Percentiles rank a stretch among this genome's conserved stretches.
These are phyloP conservation scores for Carex cristatella DNA, from an alignment of 176 grass and related monocot genomes.

Conservation along the genomic window DNA sequence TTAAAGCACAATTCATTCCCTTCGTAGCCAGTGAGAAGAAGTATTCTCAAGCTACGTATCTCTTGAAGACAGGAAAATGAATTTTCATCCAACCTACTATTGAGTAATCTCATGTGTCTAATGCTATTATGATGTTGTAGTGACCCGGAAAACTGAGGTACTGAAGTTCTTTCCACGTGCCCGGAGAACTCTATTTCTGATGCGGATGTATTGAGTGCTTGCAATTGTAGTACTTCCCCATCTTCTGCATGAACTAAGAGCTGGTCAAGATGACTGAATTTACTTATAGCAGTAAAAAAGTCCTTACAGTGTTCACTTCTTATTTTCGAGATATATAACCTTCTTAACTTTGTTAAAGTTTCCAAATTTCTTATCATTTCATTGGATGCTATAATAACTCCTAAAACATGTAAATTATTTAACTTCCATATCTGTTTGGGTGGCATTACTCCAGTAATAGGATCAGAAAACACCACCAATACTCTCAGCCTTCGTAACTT, in stretches of 20 bases:
- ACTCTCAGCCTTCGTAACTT: background rate
- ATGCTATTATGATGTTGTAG: background rate
- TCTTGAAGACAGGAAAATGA: background rate
- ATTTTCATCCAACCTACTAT: background rate
- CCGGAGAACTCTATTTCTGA: fast-evolving
- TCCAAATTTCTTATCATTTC: background rate
- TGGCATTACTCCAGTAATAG: background rate
- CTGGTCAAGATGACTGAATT: background rate
- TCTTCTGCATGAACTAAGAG: background rate
- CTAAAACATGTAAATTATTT: background rate
- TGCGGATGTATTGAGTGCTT: background rate
- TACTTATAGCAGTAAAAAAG: background rate
- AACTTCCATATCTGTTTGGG: background rate
- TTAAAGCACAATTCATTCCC: background rate
- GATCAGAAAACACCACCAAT: background rate
- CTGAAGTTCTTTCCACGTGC: background rate
- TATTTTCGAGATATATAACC: background rate
- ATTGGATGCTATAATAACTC: background rate
- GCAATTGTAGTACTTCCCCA: background rate
- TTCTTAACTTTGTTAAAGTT: background rate
- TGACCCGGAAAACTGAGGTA: background rate
- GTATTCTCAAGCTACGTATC: background rate
- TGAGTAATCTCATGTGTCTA: fast-evolving
- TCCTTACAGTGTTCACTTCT: background rate
- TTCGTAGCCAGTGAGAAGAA: background rate